A percentile compares a stretch with the other conserved stretches of the same genome.
Conservation (phyloP, 148 eudicot genomes). For the Chenopodium formosanum region DNA sequence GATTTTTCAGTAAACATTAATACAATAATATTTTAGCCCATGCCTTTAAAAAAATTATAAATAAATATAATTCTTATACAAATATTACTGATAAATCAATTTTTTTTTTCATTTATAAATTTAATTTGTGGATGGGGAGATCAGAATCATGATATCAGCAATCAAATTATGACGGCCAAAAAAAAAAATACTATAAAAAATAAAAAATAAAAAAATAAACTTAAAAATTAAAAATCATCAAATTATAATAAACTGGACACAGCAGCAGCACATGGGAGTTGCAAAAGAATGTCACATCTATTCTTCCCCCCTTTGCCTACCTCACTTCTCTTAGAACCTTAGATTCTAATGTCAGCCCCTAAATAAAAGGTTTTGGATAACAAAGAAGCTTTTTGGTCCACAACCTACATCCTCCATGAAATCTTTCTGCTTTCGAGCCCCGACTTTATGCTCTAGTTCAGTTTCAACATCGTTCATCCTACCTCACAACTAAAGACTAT, state of each 20-base stretch:
- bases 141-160: background rate
- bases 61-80: too few species aligned
- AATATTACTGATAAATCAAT: too few species aligned
- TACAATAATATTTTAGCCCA: background rate
- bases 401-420: background rate
- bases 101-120: background rate
- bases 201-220: too few species aligned
- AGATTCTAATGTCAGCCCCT: background rate
- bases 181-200: too few species aligned
- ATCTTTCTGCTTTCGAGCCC: background rate
- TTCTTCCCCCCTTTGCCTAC: background rate
- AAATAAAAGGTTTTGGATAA: background rate
- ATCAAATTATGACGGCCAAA: background rate
- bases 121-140: conserved; percentile 4
- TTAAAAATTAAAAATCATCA: background rate
- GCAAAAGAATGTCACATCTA: background rate
- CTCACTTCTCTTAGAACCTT: background rate
- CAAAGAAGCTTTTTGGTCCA: background rate
- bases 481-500: background rate
- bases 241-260: conserved; percentile 1
- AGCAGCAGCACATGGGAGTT: background rate
- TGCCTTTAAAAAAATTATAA: background rate
- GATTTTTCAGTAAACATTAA: background rate
- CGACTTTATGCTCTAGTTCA: background rate
- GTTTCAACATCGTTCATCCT: background rate